These are phyloP conservation scores for Trichophyton benhamiae DNA, from an alignment of 2,329 filamentous ascomycete genomes.

Conservation along the genomic window DNA sequence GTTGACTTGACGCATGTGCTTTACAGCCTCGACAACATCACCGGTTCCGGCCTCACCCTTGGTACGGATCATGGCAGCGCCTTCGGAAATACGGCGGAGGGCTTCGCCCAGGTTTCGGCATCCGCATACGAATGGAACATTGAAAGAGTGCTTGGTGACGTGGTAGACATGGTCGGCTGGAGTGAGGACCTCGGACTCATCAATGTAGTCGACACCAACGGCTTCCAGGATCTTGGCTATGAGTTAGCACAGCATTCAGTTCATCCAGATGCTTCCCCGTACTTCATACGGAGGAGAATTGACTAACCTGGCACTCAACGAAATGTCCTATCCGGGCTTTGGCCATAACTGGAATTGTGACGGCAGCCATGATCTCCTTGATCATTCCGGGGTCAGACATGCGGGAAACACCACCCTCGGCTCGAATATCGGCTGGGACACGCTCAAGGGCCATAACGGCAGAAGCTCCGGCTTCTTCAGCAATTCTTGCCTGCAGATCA, in stretches of 20 bases:
- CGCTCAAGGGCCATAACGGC: constrained; percentile 98
- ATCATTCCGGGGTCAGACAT: constrained; percentile 96
- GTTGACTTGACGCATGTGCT: constrained; percentile 88
- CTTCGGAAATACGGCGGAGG: constrained; percentile 77
- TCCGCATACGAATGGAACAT: constrained; percentile 86
- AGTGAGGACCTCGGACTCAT: constrained; percentile 95
- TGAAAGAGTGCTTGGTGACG: constrained; percentile 76
- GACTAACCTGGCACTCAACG: constrained; percentile 71
- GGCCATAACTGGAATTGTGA: constrained; percentile 98
- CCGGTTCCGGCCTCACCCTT: constrained; percentile 97
- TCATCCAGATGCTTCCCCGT: too few relatives aligned
- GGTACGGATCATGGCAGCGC: constrained; percentile 96
- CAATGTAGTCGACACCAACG: constrained; percentile 92
- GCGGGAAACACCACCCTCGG: constrained; percentile 81
- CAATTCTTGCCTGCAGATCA: constrained; percentile 63
- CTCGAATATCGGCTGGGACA: constrained; percentile 90
- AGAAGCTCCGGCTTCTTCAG: constrained; percentile 87
- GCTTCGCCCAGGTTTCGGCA: constrained; percentile 92
- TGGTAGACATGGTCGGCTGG: constrained; percentile 84
- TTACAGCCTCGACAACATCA: constrained; percentile 90
- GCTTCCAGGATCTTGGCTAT: constrained; percentile 64
- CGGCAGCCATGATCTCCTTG: constrained; percentile 83
- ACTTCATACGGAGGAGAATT: neutral
- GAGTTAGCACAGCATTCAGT: neutral
- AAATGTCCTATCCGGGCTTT: constrained; percentile 97